Evolutionary conservation across 805 yeast genomes (phyloP), one percentile per base, ranked within the genome.

Genomic region (Lachancea quebecensis): DNA sequence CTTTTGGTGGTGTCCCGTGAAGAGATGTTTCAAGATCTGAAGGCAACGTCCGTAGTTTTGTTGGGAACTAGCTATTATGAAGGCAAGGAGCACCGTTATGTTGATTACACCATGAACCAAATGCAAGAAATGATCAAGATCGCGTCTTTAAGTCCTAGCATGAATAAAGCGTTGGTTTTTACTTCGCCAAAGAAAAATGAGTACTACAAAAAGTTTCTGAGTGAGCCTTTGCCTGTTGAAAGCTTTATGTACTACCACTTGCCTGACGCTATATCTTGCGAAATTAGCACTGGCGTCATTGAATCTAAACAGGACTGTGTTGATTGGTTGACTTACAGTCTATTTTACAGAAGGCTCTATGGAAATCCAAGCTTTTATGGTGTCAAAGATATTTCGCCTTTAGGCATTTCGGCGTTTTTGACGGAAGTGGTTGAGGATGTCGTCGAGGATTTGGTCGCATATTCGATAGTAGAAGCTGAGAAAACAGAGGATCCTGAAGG

Each of bases 331-430:
- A 85, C 96, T 0, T 86, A 77, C 59, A 75, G 95, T 0, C 85
- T 81, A 54, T 85, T 90, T 57, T 93, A 87, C 64, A 72, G 95
- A 51, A 71, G 98, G 41, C 60, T 93, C 16, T 83, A 79, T 45
- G 72, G 77, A 31, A 93, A 93, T 60, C 97, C 99, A 3, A 79
- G 93, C 47, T 93, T 76, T 59, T 93, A 93, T 58, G 96, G 89
- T n/a, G 75, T 87, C 7, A 70, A 69, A 35, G 85, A 82, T 49
- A 69, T 73, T 2, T 67, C 85, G 1, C 78, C 78, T 37, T 64
- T 74, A 28, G 95, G 95, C 0, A 62, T 91, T 6, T 87, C 95
- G 1, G 90, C 84, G 44, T 87, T 73, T 61, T 66, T 93, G 35
- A 89, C 97, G 0, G 96, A 89, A 39, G 59, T 88, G 10, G 83